phyloP scores from a whole-genome alignment of 2,329 filamentous ascomycete genomes.

The Fusarium lateritium region DNA sequence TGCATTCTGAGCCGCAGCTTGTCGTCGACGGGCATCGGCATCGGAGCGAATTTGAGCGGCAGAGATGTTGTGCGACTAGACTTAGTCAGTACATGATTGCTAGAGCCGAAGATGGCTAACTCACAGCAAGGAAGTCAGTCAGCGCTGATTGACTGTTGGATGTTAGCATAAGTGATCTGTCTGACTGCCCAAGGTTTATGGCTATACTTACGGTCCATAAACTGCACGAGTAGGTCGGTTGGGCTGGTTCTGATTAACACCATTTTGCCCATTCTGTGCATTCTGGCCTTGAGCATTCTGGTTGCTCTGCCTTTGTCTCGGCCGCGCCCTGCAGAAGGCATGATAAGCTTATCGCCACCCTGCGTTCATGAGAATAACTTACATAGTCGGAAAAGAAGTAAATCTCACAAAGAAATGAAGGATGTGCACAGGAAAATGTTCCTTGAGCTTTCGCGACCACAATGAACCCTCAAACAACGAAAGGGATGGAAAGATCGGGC shows the following conservation, averaged over 20 bases:
- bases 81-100: constrained; percentile 36
- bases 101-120: constrained; percentile 25
- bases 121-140: constrained; percentile 67
- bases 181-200: neutral
- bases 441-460: constrained; percentile 18
- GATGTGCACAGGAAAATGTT: constrained; percentile 11
- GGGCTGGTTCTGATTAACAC: constrained; percentile 25
- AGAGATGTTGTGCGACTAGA: constrained; percentile 79
- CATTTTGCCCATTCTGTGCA: constrained; percentile 27
- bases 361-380: constrained; percentile 4
- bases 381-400: constrained; percentile 26
- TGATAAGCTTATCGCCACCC: constrained; percentile 33
- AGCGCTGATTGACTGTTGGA: constrained; percentile 64
- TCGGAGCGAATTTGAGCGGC: constrained; percentile 68
- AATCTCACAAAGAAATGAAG: neutral
- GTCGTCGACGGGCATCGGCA: constrained; percentile 64
- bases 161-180: neutral
- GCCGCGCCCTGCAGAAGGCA: constrained; percentile 39
- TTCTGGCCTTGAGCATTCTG: constrained; percentile 28
- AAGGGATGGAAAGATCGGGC: constrained; percentile 18
- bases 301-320: constrained; percentile 34
- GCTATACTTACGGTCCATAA: constrained; percentile 56
- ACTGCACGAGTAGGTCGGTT: constrained; percentile 53
- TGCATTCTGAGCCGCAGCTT: constrained; percentile 46
- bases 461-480: neutral